These are phyloP conservation scores for Yamadazyma spencermartinsiae DNA, from an alignment of 1,139 yeast genomes.

Conservation along the genomic window DNA sequence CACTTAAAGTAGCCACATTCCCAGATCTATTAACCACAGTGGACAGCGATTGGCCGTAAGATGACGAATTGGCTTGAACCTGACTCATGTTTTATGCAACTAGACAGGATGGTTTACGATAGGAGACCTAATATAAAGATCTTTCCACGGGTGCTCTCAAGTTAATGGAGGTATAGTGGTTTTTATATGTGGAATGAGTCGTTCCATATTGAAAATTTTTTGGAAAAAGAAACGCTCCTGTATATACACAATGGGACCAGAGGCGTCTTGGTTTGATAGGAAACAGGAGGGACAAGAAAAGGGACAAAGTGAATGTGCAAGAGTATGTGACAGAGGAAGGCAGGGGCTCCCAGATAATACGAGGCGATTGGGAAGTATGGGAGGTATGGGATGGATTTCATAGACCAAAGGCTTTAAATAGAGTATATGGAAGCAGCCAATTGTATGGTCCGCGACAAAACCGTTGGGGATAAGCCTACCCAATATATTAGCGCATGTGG, in stretches of 20 bases:
- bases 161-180: no score
- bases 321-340: background rate
- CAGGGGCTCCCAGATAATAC: background rate
- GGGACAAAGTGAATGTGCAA: background rate
- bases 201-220: slow-evolving; percentile 1
- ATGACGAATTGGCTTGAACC: slow-evolving; percentile 6
- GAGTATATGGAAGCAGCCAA: no score
- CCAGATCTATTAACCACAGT: slow-evolving; percentile 30
- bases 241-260: no score
- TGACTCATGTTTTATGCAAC: no score
- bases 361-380: background rate
- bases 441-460: background rate
- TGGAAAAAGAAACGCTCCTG: background rate
- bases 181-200: no score
- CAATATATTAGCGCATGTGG: background rate
- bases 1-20: slow-evolving; percentile 33
- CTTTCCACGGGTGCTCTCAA: no score
- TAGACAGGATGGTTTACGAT: no score
- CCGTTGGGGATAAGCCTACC: slow-evolving; percentile 1
- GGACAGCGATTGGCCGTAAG: slow-evolving; percentile 2
- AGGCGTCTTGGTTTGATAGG: background rate
- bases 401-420: no score
- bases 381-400: no score
- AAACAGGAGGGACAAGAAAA: background rate
- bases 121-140: no score